Evolutionary conservation across 2,329 filamentous ascomycete species (phyloP).

Genomic region (Ophiocordyceps camponoti-leonardi): DNA sequence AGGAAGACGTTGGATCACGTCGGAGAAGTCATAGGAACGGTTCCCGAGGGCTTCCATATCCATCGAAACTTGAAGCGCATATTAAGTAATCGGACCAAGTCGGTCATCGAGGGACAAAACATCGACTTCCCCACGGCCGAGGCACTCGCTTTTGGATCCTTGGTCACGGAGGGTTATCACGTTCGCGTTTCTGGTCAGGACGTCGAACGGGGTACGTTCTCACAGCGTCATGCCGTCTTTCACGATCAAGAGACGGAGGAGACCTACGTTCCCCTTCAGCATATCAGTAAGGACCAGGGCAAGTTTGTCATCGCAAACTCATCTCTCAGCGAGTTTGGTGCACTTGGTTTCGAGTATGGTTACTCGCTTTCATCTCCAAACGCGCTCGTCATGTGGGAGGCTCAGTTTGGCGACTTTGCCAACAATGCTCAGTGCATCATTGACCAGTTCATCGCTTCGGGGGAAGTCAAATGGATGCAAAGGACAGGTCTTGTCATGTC

Average conservation of each 20-base stretch:
- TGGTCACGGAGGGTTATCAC: constrained; percentile 87
- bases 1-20: constrained; percentile 61
- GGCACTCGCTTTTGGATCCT: constrained; percentile 81
- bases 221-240: constrained; percentile 89
- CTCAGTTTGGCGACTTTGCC: constrained; percentile 98
- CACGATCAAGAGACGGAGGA: constrained; percentile 92
- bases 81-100: constrained; percentile 75
- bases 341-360: constrained; percentile 93
- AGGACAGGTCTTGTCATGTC: constrained; percentile 93
- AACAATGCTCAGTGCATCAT: constrained; percentile 99
- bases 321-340: constrained; percentile 53
- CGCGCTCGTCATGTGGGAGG: constrained; percentile 97
- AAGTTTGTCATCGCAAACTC: constrained; percentile 97
- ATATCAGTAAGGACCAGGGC: constrained; percentile 80
- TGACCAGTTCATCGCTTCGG: constrained; percentile 95
- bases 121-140: constrained; percentile 98
- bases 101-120: constrained; percentile 75
- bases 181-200: constrained; percentile 97
- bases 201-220: constrained; percentile 98
- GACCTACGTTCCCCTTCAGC: constrained; percentile 82
- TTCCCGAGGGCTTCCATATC: constrained; percentile 71
- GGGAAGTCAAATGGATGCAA: constrained; percentile 98
- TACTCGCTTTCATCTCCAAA: constrained; percentile 96
- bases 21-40: constrained; percentile 58
- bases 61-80: constrained; percentile 98